A percentile compares a stretch with the other conserved stretches of the same genome.
phyloP scores from a whole-genome alignment of 805 yeast genomes.

The Kodamaea nitidulidarum region DNA sequence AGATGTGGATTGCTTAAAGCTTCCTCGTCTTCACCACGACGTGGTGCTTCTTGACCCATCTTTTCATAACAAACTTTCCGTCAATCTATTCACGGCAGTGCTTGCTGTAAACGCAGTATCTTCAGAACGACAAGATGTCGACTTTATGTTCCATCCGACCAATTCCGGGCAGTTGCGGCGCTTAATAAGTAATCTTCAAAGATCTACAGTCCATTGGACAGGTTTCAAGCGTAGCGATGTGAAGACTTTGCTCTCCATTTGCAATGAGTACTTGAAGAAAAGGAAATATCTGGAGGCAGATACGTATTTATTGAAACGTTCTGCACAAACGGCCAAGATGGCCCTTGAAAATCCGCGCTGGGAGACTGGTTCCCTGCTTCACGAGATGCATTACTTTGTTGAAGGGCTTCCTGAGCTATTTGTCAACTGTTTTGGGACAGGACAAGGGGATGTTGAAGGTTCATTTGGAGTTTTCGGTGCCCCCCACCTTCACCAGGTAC shows the following conservation, averaged over 20 bases:
- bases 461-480: conserved; percentile 49
- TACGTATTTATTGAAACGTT: conserved; percentile 34
- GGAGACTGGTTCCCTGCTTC: conserved; percentile 54
- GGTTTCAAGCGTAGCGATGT: conserved; percentile 62
- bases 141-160: conserved; percentile 66
- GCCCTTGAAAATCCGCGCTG: conserved; percentile 54
- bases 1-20: conserved; percentile 42
- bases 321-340: conserved; percentile 42
- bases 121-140: conserved; percentile 62
- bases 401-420: conserved; percentile 41
- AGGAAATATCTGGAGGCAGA: conserved; percentile 37
- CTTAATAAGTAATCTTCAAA: conserved; percentile 56
- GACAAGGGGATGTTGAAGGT: conserved; percentile 13
- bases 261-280: conserved; percentile 40
- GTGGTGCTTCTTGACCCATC: conserved; percentile 62
- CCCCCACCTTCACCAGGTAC: conserved; percentile 51
- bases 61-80: conserved; percentile 54
- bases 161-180: conserved; percentile 52
- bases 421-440: conserved; percentile 41
- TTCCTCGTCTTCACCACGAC: conserved; percentile 57
- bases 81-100: conserved; percentile 63
- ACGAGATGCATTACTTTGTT: conserved; percentile 62
- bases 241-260: conserved; percentile 47
- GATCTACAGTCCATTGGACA: conserved; percentile 73
- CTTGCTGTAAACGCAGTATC: conserved; percentile 71